These are phyloP conservation scores for Boletellus sp. DNA, from an alignment of 768 basidiomycete genomes.

Conservation along the genomic window DNA sequence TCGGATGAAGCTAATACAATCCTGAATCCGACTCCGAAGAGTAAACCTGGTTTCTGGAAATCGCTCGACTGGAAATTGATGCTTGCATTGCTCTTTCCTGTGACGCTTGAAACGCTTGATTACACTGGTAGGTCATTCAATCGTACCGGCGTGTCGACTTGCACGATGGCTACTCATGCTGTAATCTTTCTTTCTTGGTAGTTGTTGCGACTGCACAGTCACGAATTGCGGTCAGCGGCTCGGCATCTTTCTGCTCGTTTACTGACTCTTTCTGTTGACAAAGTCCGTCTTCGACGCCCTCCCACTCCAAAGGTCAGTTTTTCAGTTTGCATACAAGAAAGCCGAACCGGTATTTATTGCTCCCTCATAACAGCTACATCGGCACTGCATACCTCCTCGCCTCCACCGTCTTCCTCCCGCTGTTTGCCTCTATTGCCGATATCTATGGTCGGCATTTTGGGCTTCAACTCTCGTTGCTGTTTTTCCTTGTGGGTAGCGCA, in stretches of 20 bases:
- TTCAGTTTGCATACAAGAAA: not conserved
- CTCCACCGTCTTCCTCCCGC: constrained; percentile 50
- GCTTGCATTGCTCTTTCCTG: constrained; percentile 39
- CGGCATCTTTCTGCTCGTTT: not conserved
- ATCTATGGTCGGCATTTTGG: constrained; percentile 48
- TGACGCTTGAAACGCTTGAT: constrained; percentile 38
- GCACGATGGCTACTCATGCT: not conserved
- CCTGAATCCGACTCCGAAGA: not conserved
- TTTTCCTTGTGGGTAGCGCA: constrained; percentile 46
- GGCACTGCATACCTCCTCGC: constrained; percentile 50
- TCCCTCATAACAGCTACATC: constrained; percentile 34
- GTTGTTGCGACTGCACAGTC: constrained; percentile 53
- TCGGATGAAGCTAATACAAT: not conserved
- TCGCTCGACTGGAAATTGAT: constrained; percentile 29
- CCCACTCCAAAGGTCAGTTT: constrained; percentile 22
- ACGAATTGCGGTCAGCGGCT: constrained; percentile 42
- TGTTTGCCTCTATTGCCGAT: constrained; percentile 49
- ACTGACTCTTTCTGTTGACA: not conserved
- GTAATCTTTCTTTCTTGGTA: constrained; percentile 8
- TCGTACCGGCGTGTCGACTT: not conserved
- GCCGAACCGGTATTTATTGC: not conserved
- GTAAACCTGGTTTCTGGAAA: constrained; percentile 24
- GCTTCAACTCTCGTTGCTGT: constrained; percentile 40
- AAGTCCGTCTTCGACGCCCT: constrained; percentile 31
- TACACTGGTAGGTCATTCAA: constrained; percentile 21